Evolutionary conservation across 1,139 yeast species (phyloP).

Genomic region (Taphrina confusa): DNA sequence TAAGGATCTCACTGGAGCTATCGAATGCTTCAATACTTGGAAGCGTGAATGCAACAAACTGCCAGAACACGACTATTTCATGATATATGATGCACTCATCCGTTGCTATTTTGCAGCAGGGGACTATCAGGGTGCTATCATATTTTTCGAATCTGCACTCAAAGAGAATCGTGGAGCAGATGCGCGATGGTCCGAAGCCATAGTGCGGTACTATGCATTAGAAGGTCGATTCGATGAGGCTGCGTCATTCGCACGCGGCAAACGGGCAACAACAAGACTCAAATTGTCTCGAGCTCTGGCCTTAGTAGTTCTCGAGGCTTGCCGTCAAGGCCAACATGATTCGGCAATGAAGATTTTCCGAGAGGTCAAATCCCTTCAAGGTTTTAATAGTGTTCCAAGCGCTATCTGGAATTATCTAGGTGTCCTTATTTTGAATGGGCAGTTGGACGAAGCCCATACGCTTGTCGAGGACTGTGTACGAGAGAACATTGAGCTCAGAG

Average conservation of each 20-base stretch:
- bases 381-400: background rate
- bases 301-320: background rate
- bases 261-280: background rate
- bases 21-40: constrained; percentile 40
- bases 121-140: constrained; percentile 43
- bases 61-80: constrained; percentile 37
- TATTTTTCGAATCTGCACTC: constrained; percentile 41
- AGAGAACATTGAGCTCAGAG: constrained; percentile 1
- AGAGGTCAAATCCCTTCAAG: constrained; percentile 4
- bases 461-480: constrained; percentile 6
- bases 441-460: background rate
- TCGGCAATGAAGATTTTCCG: background rate
- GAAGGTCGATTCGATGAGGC: background rate
- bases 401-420: constrained; percentile 14
- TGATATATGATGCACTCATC: constrained; percentile 45
- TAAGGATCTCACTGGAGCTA: constrained; percentile 37
- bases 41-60: constrained; percentile 35
- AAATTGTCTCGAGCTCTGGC: constrained; percentile 1
- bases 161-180: background rate
- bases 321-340: constrained; percentile 1
- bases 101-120: constrained; percentile 44
- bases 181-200: background rate
- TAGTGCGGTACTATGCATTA: background rate
- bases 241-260: background rate
- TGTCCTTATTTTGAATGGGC: constrained; percentile 9